Conservation (phyloP, 2,329 filamentous ascomycete genomes). For the Fusarium anguioides region DNA sequence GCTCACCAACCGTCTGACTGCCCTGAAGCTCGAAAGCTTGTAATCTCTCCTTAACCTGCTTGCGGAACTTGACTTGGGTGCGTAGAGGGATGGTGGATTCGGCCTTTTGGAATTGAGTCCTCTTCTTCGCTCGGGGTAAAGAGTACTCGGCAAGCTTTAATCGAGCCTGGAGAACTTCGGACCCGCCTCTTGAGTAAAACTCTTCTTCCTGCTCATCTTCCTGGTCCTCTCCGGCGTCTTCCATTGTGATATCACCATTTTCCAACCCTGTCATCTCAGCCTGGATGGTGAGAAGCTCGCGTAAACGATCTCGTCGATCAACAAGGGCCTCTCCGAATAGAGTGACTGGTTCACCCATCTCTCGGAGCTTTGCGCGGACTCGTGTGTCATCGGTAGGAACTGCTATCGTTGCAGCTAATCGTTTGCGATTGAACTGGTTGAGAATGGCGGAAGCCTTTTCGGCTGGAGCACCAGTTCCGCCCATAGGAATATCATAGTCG, state of each 20-base stretch:
- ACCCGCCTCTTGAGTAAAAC: constrained; percentile 89
- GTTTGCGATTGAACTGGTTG: constrained; percentile 90
- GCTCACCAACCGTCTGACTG: constrained; percentile 90
- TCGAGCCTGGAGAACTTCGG: constrained; percentile 79
- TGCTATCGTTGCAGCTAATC: constrained; percentile 85
- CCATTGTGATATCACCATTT: constrained; percentile 70
- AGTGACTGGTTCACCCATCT: constrained; percentile 92
- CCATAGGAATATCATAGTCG: constrained; percentile 82
- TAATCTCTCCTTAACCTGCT: constrained; percentile 85
- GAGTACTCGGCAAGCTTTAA: constrained; percentile 85
- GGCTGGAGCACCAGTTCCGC: constrained; percentile 73
- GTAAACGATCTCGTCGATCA: constrained; percentile 86
- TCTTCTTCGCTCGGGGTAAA: constrained; percentile 80
- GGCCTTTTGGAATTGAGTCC: constrained; percentile 79
- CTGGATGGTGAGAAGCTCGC: constrained; percentile 81
- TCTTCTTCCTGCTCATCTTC: constrained; percentile 86
- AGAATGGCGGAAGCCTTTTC: constrained; percentile 88
- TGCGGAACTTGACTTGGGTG: constrained; percentile 92
- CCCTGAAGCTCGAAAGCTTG: constrained; percentile 90
- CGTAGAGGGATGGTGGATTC: constrained; percentile 87
- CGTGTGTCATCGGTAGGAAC: constrained; percentile 94
- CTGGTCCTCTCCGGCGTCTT: constrained; percentile 70
- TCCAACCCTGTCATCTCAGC: constrained; percentile 70
- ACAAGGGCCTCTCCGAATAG: constrained; percentile 90
- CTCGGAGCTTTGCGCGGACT: constrained; percentile 82